Evolutionary conservation across 2,329 filamentous ascomycete species (phyloP).

Genomic region (Xylariaceae sp.): DNA sequence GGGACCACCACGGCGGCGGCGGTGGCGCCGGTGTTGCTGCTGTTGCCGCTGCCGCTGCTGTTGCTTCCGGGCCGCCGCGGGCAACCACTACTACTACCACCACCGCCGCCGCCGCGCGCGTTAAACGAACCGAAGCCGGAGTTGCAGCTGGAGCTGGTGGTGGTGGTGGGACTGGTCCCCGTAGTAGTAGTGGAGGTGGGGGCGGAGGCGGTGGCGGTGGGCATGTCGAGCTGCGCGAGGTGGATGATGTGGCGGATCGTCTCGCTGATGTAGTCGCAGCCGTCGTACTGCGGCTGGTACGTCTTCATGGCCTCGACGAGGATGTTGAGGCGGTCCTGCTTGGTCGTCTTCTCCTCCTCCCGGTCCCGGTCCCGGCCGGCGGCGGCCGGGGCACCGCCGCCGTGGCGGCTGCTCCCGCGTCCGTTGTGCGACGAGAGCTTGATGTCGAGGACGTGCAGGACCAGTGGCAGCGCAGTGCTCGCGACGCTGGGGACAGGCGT

Average conservation of each 20-base stretch:
- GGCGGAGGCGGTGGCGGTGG: neutral
- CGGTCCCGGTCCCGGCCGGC: no score
- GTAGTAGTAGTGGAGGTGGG: no score
- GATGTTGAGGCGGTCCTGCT: slow-evolving; percentile 36
- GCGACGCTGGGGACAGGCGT: slow-evolving; percentile 22
- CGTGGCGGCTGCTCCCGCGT: no score
- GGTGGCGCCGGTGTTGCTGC: no score
- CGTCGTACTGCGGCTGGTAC: slow-evolving; percentile 38
- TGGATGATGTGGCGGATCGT: slow-evolving; percentile 36
- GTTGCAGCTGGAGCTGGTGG: no score
- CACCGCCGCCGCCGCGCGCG: neutral
- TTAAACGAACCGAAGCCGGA: neutral
- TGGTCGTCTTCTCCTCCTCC: slow-evolving; percentile 30
- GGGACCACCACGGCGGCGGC: no score
- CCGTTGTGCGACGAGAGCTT: slow-evolving; percentile 26
- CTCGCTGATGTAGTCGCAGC: slow-evolving; percentile 36
- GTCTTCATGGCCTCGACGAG: slow-evolving; percentile 39
- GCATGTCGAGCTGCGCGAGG: slow-evolving; percentile 29
- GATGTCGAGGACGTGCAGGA: slow-evolving; percentile 30
- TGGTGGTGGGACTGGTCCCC: no score
- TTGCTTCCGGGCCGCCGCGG: no score
- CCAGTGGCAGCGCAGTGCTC: slow-evolving; percentile 29
- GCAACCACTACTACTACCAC: no score
- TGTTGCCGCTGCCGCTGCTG: slow-evolving; percentile 3
- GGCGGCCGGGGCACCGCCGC: slow-evolving; percentile 12